Percentiles rank a stretch among this genome's conserved stretches.
Evolutionary conservation across 331 rosid genomes (phyloP).

Genomic region (Arachis monticola): DNA sequence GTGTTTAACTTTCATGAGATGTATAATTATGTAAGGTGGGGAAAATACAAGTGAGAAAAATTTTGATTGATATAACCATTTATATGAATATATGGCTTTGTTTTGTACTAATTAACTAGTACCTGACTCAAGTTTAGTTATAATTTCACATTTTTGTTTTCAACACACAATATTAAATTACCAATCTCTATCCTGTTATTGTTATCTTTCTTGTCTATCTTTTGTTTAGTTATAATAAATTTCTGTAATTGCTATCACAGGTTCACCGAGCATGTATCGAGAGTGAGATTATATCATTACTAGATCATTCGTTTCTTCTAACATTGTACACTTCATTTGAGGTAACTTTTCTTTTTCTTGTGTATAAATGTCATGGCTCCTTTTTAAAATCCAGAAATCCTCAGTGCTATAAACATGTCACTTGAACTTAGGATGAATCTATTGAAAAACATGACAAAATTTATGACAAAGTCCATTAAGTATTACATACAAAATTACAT

Average conservation of each 20-base stretch:
- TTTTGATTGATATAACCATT: conserved; percentile 1
- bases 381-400: neutral
- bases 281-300: conserved; percentile 81
- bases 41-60: neutral
- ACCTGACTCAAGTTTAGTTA: neutral
- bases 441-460: neutral
- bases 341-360: too few relatives aligned
- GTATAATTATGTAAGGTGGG: too few relatives aligned
- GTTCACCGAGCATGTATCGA: conserved; percentile 95
- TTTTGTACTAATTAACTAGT: neutral
- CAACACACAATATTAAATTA: neutral
- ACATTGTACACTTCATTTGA: conserved; percentile 52
- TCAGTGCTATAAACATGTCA: neutral
- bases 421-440: conserved; percentile 1
- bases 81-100: neutral
- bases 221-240: conserved; percentile 24
- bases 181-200: too few relatives aligned
- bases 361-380: too few relatives aligned
- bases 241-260: conserved; percentile 53
- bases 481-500: too few relatives aligned
- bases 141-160: neutral
- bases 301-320: conserved; percentile 98
- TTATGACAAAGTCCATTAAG: too few relatives aligned
- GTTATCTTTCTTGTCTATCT: too few relatives aligned
- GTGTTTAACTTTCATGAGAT: too few relatives aligned